These are phyloP conservation scores for Ceraceosorus bombacis DNA, from an alignment of 1,284 basidiomycete genomes.

Conservation along the genomic window DNA sequence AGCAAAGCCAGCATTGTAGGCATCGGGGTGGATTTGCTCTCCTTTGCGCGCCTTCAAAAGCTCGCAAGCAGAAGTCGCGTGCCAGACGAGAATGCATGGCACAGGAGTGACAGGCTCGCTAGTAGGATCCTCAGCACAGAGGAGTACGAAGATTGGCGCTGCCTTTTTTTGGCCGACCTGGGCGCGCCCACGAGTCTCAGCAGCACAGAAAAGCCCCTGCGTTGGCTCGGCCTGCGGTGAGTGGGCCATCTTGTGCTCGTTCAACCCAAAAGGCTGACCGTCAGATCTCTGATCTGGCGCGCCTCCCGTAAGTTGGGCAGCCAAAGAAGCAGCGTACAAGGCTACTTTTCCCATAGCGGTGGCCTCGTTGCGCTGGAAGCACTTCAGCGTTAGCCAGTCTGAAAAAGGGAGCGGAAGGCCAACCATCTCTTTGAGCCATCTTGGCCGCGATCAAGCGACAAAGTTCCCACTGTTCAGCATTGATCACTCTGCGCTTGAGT, in stretches of 20 bases:
- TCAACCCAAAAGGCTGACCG: too few relatives aligned
- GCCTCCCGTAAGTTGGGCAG: slow-evolving; percentile 37
- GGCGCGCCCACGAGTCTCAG: too few relatives aligned
- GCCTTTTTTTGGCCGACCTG: not conserved
- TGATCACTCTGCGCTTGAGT: not conserved
- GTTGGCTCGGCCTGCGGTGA: too few relatives aligned
- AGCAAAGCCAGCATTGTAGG: slow-evolving; percentile 25
- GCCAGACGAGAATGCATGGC: not conserved
- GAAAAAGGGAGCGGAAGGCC: not conserved
- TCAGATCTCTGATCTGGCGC: too few relatives aligned
- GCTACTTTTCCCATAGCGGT: slow-evolving; percentile 59
- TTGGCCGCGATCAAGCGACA: not conserved
- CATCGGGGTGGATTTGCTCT: slow-evolving; percentile 38
- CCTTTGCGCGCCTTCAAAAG: slow-evolving; percentile 24
- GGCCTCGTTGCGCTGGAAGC: not conserved
- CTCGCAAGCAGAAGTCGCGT: slow-evolving; percentile 17
- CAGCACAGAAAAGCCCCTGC: too few relatives aligned
- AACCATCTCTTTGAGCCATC: not conserved
- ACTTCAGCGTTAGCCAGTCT: not conserved
- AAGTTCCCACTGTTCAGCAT: not conserved
- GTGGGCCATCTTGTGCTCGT: too few relatives aligned
- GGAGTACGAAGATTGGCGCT: slow-evolving; percentile 9
- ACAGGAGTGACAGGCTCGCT: slow-evolving; percentile 16
- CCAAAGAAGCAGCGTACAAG: slow-evolving; percentile 86
- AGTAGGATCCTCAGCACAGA: slow-evolving; percentile 15